Conservation (phyloP, 441 rosid genomes). For the Biscutella auriculata region DNA sequence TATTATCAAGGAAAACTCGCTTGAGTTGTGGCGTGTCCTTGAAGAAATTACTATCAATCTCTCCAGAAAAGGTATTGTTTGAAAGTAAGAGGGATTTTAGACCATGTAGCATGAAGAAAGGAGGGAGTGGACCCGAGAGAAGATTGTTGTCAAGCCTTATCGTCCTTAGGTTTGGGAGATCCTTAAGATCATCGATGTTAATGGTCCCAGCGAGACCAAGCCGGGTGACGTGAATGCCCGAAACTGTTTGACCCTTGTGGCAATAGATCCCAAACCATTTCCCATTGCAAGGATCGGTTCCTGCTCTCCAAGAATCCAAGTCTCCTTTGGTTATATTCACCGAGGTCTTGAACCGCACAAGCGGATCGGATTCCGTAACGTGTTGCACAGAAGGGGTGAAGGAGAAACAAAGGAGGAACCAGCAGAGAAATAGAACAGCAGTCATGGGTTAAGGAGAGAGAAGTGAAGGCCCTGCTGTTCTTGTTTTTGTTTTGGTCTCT, state of each 20-base stretch:
- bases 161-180: conserved; percentile 39
- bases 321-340: conserved; percentile 22
- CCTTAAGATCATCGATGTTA: conserved; percentile 30
- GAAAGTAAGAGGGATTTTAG: conserved; percentile 45
- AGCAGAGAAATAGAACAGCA: conserved; percentile 15
- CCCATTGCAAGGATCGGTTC: conserved; percentile 38
- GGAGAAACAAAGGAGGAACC: conserved; percentile 3
- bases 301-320: conserved; percentile 43
- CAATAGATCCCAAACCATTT: conserved; percentile 61
- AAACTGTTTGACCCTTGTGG: conserved; percentile 26
- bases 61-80: conserved; percentile 45
- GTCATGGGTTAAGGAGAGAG: conserved; percentile 21
- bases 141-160: conserved; percentile 45
- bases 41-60: conserved; percentile 45
- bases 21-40: conserved; percentile 35
- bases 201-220: conserved; percentile 43
- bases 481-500: conserved; percentile 7
- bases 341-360: conserved; percentile 14
- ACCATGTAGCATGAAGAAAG: conserved; percentile 41
- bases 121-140: conserved; percentile 54
- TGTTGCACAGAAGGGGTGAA: conserved; percentile 17
- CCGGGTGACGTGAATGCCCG: conserved; percentile 47
- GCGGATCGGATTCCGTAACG: conserved; percentile 14
- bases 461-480: conserved; percentile 11
- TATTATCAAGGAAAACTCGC: conserved; percentile 51